A percentile compares a stretch with the other conserved stretches of the same genome.
Conservation (phyloP, 2,329 filamentous ascomycete genomes). For the Calonectria leucothoes region DNA sequence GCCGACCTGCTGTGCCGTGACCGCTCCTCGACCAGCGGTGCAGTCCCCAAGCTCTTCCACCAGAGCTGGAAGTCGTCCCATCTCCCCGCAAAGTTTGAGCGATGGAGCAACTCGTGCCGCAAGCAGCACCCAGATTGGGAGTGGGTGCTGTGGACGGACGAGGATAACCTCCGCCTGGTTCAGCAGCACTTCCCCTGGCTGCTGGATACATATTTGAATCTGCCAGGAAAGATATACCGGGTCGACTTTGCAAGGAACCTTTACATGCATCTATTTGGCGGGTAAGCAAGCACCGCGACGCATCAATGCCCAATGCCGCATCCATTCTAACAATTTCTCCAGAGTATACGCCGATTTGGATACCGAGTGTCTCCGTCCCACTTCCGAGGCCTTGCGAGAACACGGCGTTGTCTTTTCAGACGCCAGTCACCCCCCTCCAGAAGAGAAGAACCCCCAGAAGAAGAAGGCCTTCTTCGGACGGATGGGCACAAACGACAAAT, state of each 20-base stretch:
- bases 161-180: conserved; percentile 49
- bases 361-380: conserved; percentile 45
- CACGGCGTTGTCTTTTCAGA: conserved; percentile 31
- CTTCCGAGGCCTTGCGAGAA: conserved; percentile 36
- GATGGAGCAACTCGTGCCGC: conserved; percentile 47
- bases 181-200: conserved; percentile 47
- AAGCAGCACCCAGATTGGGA: conserved; percentile 46
- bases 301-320: not conserved
- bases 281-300: conserved; percentile 29
- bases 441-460: not conserved
- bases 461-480: conserved; percentile 44
- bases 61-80: conserved; percentile 42
- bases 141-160: conserved; percentile 51
- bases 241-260: conserved; percentile 47
- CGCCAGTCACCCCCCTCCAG: not conserved
- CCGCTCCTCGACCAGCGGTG: not conserved
- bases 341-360: conserved; percentile 36
- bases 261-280: conserved; percentile 52
- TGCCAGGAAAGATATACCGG: conserved; percentile 47
- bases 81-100: conserved; percentile 42
- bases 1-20: conserved; percentile 16
- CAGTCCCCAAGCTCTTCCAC: conserved; percentile 52
- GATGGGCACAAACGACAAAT: conserved; percentile 45
- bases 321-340: not conserved
- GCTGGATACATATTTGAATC: conserved; percentile 40